Base-by-base conservation (phyloP, 805 yeast species). In the Sungouiella blattae region DNA sequence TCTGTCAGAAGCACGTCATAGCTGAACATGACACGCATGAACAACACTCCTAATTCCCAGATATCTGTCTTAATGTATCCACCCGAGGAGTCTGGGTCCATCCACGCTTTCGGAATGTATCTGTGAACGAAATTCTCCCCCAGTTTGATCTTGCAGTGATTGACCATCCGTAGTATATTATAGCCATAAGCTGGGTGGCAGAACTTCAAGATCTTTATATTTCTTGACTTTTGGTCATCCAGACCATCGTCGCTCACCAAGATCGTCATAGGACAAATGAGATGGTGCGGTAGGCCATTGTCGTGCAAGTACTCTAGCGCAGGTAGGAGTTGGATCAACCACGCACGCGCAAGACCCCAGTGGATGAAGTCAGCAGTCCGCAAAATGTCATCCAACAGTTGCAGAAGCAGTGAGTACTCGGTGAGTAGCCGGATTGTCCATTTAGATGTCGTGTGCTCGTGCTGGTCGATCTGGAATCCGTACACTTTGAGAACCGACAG, bases 21-120 rank as follows among this genome's bases (percentile, higher is more conserved):
- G 25, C 58, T 59, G 8, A 64, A 37, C 69, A 67, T 65, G 3
- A 67, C 49, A 18, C 64, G 46, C 38, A 60, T 38, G 46, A 91
- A 81, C 5, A 84, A 57, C 0, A 86, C 86, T 6, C 97, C 98
- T 26, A 88, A 61, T 52, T 85, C 85, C 98, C 98, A 93, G 7
- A 93, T 83, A 63, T 93, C 98, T 0, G 96, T 80, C 56, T 87
- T 82, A 82, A 11, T 84, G 81, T 37, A 11, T 51, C 55, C 24
- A 49, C 52, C 52, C 11, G 56, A 40, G 6, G 80, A 44, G 55
- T 89, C 97, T 0, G 98, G 97, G 0, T 97, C 94, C 9, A 58
- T 62, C 96, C 97, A 89, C 21, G 32, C 53, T 38, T 34, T 55
- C 35, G 64, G 67, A 18, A 53, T 50, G 18, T 37, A 44, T 11